Evolutionary conservation across 2,329 filamentous ascomycete genomes (phyloP), one percentile per base, ranked within the genome.

Genomic region (Paracamarosporium sp.): DNA sequence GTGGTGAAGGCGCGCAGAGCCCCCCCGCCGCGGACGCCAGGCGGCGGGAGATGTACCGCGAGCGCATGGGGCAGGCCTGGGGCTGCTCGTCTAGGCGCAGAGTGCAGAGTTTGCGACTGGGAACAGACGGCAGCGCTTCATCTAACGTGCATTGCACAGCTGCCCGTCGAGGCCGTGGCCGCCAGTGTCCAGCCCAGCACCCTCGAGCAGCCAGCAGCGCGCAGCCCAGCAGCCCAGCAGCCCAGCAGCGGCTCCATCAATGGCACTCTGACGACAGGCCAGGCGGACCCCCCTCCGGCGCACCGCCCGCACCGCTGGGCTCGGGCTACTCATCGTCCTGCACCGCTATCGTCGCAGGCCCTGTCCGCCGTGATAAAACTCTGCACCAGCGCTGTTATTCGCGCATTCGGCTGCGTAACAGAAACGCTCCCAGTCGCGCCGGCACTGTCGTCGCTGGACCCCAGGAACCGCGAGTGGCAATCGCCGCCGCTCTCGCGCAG

Each of bases 41-140:
- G 46, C 55, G 53, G 52, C 70, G 67, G 69, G 69, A 69, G 68
- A 72, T 70, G 70, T 67, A 66, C 70, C 64, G 64, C 64, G 62
- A 57, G 64, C 67, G 62, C 45, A 48, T 48, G 44, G 44, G 44
- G 44, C 44, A 24, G 28, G 67, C 63, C 55, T 63, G 61, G 61
- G 46, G 59, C 53, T 57, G 61, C 61, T 47, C 62, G 65, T 67
- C 50, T 62, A 53, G 56, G 53, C 59, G 59, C 59, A 61, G 69
- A 60, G 50, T 63, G 61, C 61, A 58, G 60, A 38, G 55, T 57
- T 24, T 31, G 33, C 50, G 46, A 38, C 47, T 53, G n/a, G n/a
- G n/a, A n/a, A n/a, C n/a, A n/a, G n/a, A n/a, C n/a, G n/a, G n/a
- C n/a, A n/a, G n/a, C n/a, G n/a, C n/a, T n/a, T n/a, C n/a, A n/a